Percentiles rank a stretch among this genome's conserved stretches.
phyloP scores from a whole-genome alignment of 2,329 filamentous ascomycete species.

The Immersiporthe knoxdaviesiana region DNA sequence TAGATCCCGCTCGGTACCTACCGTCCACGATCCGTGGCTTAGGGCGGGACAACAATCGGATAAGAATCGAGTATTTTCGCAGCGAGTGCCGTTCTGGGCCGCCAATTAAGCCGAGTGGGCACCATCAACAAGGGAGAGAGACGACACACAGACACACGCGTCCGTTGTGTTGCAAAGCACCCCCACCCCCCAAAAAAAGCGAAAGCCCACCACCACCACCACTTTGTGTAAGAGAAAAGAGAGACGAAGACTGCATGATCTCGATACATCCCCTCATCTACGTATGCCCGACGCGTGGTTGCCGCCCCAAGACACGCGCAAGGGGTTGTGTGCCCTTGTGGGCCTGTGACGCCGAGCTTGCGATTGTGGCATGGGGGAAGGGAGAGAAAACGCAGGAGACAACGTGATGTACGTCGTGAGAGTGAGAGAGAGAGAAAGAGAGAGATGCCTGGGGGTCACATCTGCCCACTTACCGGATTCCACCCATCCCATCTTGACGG shows the following conservation, averaged over 20 bases:
- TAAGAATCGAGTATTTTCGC: not conserved
- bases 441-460: not conserved
- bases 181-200: too few species aligned
- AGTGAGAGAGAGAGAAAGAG: not conserved
- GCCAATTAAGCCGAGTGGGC: not conserved
- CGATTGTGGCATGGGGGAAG: not conserved
- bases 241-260: not conserved
- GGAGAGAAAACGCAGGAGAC: not conserved
- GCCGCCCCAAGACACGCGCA: not conserved
- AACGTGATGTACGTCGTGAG: not conserved
- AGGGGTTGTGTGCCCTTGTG: not conserved
- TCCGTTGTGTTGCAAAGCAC: not conserved
- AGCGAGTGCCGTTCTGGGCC: slow-evolving; percentile 1
- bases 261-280: not conserved
- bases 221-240: not conserved
- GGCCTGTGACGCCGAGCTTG: not conserved
- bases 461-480: not conserved
- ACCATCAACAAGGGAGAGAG: not conserved
- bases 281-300: not conserved
- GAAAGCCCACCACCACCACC: not conserved
- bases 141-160: not conserved
- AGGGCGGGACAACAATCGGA: not conserved
- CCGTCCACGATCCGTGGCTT: not conserved
- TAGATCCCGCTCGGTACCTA: not conserved
- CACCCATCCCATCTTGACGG: not conserved